Percentiles rank a stretch among this genome's conserved stretches.
Evolutionary conservation across 2,329 filamentous ascomycete species (phyloP).

Genomic region (Ophiocordyceps camponoti-saundersi): DNA sequence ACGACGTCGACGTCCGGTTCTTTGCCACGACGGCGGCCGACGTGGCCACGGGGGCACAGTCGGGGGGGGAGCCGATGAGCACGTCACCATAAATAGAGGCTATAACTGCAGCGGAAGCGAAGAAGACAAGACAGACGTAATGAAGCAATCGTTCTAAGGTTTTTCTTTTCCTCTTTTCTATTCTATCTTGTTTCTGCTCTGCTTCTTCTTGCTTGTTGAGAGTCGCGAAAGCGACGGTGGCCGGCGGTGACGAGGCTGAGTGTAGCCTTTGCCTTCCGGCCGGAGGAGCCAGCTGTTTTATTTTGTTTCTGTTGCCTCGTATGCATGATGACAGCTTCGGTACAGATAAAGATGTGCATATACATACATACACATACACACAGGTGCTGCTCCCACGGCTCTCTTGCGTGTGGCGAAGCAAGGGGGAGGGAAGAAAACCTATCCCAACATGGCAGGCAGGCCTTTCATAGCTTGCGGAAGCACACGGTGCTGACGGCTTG

Average conservation of each 20-base stretch:
- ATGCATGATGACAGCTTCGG: not conserved
- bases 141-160: conserved; percentile 25
- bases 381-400: not conserved
- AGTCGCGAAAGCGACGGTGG: too few species aligned
- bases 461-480: conserved; percentile 36
- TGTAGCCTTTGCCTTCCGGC: not conserved
- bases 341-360: not conserved
- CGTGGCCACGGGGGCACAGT: conserved; percentile 27
- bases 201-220: too few species aligned
- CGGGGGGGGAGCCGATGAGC: conserved; percentile 43
- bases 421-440: not conserved
- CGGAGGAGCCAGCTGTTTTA: not conserved
- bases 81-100: conserved; percentile 42
- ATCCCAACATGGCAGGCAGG: not conserved
- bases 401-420: not conserved
- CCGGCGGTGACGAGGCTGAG: not conserved
- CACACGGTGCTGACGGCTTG: conserved; percentile 80
- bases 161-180: not conserved
- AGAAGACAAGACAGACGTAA: conserved; percentile 13
- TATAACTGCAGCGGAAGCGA: not conserved
- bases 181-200: too few species aligned
- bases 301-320: not conserved
- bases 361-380: too few species aligned
- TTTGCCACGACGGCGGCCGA: conserved; percentile 83
- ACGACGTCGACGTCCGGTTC: conserved; percentile 95